Evolutionary conservation across 257 asterid genomes (phyloP).

Genomic region (Lantana camara): DNA sequence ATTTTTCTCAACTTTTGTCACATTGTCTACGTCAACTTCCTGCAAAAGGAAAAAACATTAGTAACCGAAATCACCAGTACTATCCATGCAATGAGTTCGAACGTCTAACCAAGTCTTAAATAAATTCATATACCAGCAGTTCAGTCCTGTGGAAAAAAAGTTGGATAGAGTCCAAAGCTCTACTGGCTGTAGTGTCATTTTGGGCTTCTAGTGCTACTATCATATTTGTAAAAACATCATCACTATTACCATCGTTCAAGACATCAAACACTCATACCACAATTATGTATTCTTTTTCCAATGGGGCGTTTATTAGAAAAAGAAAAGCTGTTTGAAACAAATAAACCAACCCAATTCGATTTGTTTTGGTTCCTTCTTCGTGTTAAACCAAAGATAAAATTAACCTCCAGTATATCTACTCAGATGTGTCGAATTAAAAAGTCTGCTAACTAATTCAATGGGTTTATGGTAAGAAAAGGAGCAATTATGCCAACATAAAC

Average conservation of each 20-base stretch:
- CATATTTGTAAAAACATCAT: conserved; percentile 26
- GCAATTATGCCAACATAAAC: not conserved
- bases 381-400: too few relatives aligned
- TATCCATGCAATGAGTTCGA: conserved; percentile 33
- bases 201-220: conserved; percentile 45
- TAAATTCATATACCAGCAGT: conserved; percentile 75
- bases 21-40: conserved; percentile 42
- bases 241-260: conserved; percentile 6
- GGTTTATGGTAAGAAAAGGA: not conserved
- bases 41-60: conserved; percentile 36
- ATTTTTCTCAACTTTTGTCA: conserved; percentile 29
- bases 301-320: too few relatives aligned
- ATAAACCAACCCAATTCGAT: too few relatives aligned
- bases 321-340: too few relatives aligned
- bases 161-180: conserved; percentile 44
- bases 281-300: conserved; percentile 18
- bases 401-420: too few relatives aligned
- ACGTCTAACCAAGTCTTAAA: conserved; percentile 62
- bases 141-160: conserved; percentile 68
- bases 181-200: conserved; percentile 39
- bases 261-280: not conserved
- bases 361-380: too few relatives aligned
- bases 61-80: conserved; percentile 14
- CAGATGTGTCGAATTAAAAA: conserved; percentile 1
- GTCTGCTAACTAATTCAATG: not conserved